Evolutionary conservation across 352 stramenopile species (phyloP), one percentile per base, ranked within the genome.

Genomic region (Phytophthora pisi): DNA sequence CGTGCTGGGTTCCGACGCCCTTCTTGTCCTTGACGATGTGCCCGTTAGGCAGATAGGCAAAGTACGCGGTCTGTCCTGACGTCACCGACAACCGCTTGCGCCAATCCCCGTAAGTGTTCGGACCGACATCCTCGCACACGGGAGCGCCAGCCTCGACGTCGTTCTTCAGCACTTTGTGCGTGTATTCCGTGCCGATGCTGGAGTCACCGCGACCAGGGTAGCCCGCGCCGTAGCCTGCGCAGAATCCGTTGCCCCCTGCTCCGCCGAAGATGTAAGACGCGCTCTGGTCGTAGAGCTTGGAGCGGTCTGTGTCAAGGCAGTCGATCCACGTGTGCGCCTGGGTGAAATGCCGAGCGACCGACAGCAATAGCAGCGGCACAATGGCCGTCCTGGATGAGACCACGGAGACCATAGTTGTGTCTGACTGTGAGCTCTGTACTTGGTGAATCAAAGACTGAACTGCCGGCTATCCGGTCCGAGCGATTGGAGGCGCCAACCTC

Each of bases 1-100:
- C 82, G 50, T 88, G 75, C 55, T 87, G 68, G 0, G 80, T 89
- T 26, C 82, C 82, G 23, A 81, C 60, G 4, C 53, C 82, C 58
- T 82, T 88, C 68, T 89, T 91, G 76, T 91, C 82, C 65, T 91
- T 91, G 8, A 78, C 78, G 43, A 88, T 72, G 52, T 91, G 80
- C 20, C 80, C 80, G 57, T 88, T 89, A 30, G 81, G 74, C 30
- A 89, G 49, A 57, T 91, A 91, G 26, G 71, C 62, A 36, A 86
- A 83, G 72, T 81, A 89, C 18, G 77, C 74, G 0, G 68, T 61
- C 47, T 72, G 61, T n/a, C 80, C 82, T 10, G 80, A 58, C 2
- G 75, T 54, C 13, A 81, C 61, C 7, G 69, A 69, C 23, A 92
- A 46, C 9, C 81, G 79, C 54, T 78, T 89, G 40, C 82, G 72